These are phyloP conservation scores for Betula pendula DNA, from an alignment of 306 rosid species.

Conservation along the genomic window DNA sequence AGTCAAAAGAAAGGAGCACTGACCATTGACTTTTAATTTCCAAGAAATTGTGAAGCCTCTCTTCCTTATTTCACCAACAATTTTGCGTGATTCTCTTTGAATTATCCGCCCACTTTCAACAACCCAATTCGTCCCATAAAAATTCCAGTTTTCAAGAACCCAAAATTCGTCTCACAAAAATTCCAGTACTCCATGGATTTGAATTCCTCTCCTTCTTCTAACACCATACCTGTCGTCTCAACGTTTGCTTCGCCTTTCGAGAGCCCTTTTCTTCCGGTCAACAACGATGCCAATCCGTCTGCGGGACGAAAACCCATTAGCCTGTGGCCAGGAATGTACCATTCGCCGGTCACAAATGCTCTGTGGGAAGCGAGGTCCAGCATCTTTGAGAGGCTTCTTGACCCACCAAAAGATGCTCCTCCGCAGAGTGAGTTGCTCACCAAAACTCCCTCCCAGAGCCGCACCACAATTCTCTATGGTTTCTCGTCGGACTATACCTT, in stretches of 20 bases:
- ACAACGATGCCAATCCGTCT: slow-evolving; percentile 13
- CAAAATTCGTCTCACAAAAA: not conserved
- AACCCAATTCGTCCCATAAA: too few species aligned
- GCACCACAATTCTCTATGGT: slow-evolving; percentile 66
- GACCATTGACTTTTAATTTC: too few species aligned
- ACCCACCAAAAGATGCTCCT: slow-evolving; percentile 84
- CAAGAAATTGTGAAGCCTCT: too few species aligned
- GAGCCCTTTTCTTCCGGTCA: slow-evolving; percentile 8
- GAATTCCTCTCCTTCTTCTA: slow-evolving; percentile 45
- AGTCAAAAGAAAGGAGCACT: too few species aligned
- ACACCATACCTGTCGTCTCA: slow-evolving; percentile 64
- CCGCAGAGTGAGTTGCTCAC: slow-evolving; percentile 84
- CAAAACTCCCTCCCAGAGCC: slow-evolving; percentile 78
- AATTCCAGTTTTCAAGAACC: not conserved
- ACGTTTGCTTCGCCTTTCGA: slow-evolving; percentile 33
- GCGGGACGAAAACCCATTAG: slow-evolving; percentile 58
- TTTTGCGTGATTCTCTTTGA: too few species aligned
- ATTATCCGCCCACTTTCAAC: too few species aligned
- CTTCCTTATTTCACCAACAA: too few species aligned
- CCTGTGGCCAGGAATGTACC: slow-evolving; percentile 95
- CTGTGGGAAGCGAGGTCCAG: slow-evolving; percentile 79
- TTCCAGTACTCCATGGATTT: slow-evolving; percentile 45
- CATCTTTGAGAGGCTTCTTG: slow-evolving; percentile 70
- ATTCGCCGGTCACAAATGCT: slow-evolving; percentile 90
- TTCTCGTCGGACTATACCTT: slow-evolving; percentile 76